Evolutionary conservation across 352 stramenopile genomes (phyloP), one percentile per base, ranked within the genome.

Genomic region (Pythium diclinum): DNA sequence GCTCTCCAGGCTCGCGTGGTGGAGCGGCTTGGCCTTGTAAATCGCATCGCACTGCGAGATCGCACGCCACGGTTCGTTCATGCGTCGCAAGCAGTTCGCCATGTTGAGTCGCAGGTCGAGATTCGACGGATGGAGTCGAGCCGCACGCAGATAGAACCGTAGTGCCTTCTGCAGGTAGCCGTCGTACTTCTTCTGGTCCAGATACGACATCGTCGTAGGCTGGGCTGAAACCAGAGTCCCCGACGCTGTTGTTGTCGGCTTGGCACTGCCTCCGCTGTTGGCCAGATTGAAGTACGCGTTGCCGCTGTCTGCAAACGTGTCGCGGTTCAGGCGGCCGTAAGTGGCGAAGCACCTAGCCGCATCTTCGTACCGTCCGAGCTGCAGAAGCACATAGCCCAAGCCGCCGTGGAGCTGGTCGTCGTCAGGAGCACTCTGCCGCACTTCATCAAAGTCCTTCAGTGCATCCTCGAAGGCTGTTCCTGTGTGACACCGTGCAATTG

Each of bases 251-350:
- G n/a, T 16, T 17, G 6, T 8, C 8, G 44, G 2, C 44, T 51
- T 51, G 17, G 44, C 7, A 30, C 44, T 51, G 44, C 44, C 44
- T 21, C 51, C 42, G 34, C 70, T 74, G 16, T 69, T 77, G 9
- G 71, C 84, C 56, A 92, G 62, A 59, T 85, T 92, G 23, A 90
- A 90, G 65, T 89, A 88, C 3, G 82, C 80, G 51, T 91, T 92
- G 47, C 80, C 84, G n/a, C 78, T 87, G 56, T 92, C 84, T 0
- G 75, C 76, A 47, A 84, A 88, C 6, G 82, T 90, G 47, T 92
- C 80, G 30, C 78, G 75, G 46, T 73, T 85, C 9, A 85, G 55
- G 0, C 81, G 73, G 13, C 83, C 82, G 61, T 88, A 88, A 7
- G 73, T 77, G 9, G 79, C 78, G 47, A 92, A 92, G 28, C 78